phyloP scores from a whole-genome alignment of 768 basidiomycete genomes.

The Paxillus involutus region DNA sequence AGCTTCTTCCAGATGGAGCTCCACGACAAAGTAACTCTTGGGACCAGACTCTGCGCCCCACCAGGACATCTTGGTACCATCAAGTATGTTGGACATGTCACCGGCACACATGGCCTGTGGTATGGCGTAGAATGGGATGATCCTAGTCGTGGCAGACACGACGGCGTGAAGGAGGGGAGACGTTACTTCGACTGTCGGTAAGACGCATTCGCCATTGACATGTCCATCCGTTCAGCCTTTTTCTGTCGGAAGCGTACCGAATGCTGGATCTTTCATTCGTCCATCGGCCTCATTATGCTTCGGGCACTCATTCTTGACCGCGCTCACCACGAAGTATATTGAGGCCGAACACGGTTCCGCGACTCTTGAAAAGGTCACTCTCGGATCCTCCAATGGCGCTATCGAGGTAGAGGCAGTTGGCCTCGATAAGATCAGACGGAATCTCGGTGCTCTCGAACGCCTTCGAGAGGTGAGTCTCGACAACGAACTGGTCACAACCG shows the following conservation, averaged over 20 bases:
- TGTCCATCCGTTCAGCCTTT: slow-evolving; percentile 8
- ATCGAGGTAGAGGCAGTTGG: slow-evolving; percentile 88
- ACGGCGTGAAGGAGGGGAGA: slow-evolving; percentile 75
- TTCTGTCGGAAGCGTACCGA: slow-evolving; percentile 45
- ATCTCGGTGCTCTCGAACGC: slow-evolving; percentile 61
- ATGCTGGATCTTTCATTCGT: slow-evolving; percentile 80
- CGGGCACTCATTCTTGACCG: slow-evolving; percentile 72
- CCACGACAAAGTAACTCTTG: slow-evolving; percentile 33
- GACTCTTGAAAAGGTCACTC: slow-evolving; percentile 59
- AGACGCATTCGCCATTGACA: slow-evolving; percentile 18
- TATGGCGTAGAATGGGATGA: slow-evolving; percentile 99
- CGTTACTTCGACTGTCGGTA: slow-evolving; percentile 81
- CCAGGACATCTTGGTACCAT: slow-evolving; percentile 65
- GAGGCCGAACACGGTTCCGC: slow-evolving; percentile 54
- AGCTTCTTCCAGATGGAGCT: slow-evolving; percentile 3
- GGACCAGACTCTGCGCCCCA: slow-evolving; percentile 52
- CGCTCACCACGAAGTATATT: slow-evolving; percentile 77
- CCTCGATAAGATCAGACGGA: slow-evolving; percentile 73
- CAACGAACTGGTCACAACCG: slow-evolving; percentile 55
- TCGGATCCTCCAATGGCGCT: slow-evolving; percentile 80
- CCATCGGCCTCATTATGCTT: slow-evolving; percentile 54
- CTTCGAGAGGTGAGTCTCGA: slow-evolving; percentile 84
- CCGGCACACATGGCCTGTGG: slow-evolving; percentile 70
- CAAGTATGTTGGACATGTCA: slow-evolving; percentile 64
- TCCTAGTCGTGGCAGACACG: slow-evolving; percentile 79